phyloP scores from a whole-genome alignment of 1,284 basidiomycete species.

The Vanrija sp. region DNA sequence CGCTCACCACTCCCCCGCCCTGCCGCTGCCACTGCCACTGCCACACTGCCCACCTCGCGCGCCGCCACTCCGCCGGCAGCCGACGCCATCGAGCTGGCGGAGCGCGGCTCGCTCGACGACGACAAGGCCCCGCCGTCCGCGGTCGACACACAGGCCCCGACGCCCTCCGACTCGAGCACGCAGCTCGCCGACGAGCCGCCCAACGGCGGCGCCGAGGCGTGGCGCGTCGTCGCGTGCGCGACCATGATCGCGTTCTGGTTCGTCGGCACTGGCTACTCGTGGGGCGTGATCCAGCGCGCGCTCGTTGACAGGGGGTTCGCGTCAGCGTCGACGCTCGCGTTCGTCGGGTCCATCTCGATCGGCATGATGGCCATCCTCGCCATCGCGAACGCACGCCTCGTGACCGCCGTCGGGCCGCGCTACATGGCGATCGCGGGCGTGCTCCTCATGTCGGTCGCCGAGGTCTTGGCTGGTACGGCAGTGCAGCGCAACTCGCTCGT shows the following conservation, averaged over 20 bases:
- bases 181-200: slow-evolving; percentile 5
- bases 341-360: slow-evolving; percentile 34
- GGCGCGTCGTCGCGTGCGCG: slow-evolving; percentile 2
- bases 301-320: slow-evolving; percentile 34
- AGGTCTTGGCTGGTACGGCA: slow-evolving; percentile 31
- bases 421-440: slow-evolving; percentile 28
- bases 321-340: slow-evolving; percentile 37
- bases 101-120: too few species aligned
- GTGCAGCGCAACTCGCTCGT: slow-evolving; percentile 17
- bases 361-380: slow-evolving; percentile 33
- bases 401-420: slow-evolving; percentile 31
- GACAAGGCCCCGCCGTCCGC: too few species aligned
- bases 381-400: slow-evolving; percentile 33
- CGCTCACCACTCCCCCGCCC: too few species aligned
- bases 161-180: too few species aligned
- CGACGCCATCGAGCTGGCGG: too few species aligned
- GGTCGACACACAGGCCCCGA: too few species aligned
- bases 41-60: too few species aligned
- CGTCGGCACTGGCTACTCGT: slow-evolving; percentile 40
- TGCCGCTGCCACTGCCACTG: too few species aligned
- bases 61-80: too few species aligned
- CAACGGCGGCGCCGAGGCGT: slow-evolving; percentile 9
- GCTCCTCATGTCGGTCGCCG: slow-evolving; percentile 24
- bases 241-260: slow-evolving; percentile 14
- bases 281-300: slow-evolving; percentile 37